Percentiles rank a stretch among this genome's conserved stretches.
These are phyloP conservation scores for Nepenthes mirabilis DNA, from an alignment of 148 eudicot species.

Conservation along the genomic window DNA sequence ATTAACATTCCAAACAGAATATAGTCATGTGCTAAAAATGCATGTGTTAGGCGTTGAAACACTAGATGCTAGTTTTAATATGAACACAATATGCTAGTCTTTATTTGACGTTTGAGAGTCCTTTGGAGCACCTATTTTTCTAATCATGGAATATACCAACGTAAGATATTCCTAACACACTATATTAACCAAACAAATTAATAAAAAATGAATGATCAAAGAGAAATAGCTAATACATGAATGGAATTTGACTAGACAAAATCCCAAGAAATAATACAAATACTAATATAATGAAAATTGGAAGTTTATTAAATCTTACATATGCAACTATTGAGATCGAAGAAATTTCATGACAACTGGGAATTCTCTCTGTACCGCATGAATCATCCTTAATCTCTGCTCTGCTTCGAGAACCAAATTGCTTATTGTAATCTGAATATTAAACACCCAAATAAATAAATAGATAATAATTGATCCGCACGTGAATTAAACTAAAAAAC, in stretches of 20 bases:
- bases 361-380: slow-evolving; percentile 5
- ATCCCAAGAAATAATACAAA: neutral
- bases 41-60: no score
- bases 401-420: slow-evolving; percentile 15
- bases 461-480: neutral
- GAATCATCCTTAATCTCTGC: slow-evolving; percentile 19
- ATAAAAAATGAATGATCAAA: no score
- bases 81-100: no score
- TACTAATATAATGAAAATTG: neutral
- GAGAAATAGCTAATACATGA: no score
- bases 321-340: slow-evolving; percentile 16
- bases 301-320: slow-evolving; percentile 24
- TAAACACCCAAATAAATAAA: slow-evolving; percentile 7
- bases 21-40: no score
- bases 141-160: no score
- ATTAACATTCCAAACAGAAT: no score
- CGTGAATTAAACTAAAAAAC: slow-evolving; percentile 3
- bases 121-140: no score
- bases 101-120: no score
- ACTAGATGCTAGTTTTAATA: no score
- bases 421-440: slow-evolving; percentile 19
- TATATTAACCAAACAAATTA: no score
- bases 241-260: neutral
- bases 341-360: slow-evolving; percentile 7
- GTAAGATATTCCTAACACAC: no score